Evolutionary conservation across 1,284 basidiomycete genomes (phyloP).

Genomic region (Trametes pubescens): DNA sequence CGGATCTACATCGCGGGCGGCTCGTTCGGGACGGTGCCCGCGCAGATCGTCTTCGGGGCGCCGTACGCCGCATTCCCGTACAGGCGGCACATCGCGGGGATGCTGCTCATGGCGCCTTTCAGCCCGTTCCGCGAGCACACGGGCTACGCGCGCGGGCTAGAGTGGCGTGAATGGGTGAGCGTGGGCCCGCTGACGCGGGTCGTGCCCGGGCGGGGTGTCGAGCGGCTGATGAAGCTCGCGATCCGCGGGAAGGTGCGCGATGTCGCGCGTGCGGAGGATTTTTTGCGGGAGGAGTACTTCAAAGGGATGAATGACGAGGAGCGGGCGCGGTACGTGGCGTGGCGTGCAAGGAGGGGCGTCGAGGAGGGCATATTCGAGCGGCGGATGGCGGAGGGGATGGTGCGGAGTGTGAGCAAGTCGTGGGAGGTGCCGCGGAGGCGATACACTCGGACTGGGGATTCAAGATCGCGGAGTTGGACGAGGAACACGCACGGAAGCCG

Average conservation of each 20-base stretch:
- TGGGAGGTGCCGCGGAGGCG: constrained; percentile 56
- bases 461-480: constrained; percentile 51
- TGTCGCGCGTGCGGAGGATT: constrained; percentile 50
- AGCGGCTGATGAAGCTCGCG: constrained; percentile 42
- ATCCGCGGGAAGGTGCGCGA: constrained; percentile 49
- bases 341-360: constrained; percentile 51
- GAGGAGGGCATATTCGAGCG: constrained; percentile 53
- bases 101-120: constrained; percentile 56
- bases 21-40: constrained; percentile 60
- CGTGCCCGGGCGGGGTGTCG: constrained; percentile 50
- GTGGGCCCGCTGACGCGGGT: constrained; percentile 53
- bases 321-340: constrained; percentile 47
- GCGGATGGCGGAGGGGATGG: constrained; percentile 50
- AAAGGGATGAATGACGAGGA: constrained; percentile 53
- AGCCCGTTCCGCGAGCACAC: constrained; percentile 57
- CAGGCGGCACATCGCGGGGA: constrained; percentile 52
- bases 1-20: constrained; percentile 60
- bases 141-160: constrained; percentile 53
- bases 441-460: constrained; percentile 66
- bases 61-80: constrained; percentile 59
- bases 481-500: constrained; percentile 52
- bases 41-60: constrained; percentile 65
- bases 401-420: constrained; percentile 55
- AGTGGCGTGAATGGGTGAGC: constrained; percentile 54
- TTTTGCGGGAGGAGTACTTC: constrained; percentile 53